Conservation (phyloP, 2,329 filamentous ascomycete species). For the Sordariomycetes sp. region DNA sequence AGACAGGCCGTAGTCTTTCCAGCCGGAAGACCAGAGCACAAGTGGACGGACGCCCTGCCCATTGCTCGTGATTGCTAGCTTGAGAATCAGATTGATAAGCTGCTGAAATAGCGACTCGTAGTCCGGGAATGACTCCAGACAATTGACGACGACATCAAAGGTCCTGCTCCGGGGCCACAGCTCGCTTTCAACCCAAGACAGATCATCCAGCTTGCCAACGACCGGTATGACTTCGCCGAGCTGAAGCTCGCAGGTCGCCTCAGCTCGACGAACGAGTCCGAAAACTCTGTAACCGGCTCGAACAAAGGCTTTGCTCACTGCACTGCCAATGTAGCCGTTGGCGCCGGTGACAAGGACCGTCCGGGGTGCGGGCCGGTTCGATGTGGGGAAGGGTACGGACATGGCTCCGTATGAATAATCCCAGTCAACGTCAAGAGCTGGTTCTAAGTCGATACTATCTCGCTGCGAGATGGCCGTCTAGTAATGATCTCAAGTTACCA, state of each 20-base stretch:
- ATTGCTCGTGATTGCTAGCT: conserved; percentile 21
- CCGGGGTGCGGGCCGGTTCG: neutral
- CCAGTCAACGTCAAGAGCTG: no score
- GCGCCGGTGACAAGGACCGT: conserved; percentile 37
- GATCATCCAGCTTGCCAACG: conserved; percentile 25
- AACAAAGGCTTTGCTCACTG: conserved; percentile 33
- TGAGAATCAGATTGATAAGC: conserved; percentile 21
- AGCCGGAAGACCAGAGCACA: conserved; percentile 36
- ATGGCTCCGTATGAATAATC: no score
- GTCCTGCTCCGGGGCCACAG: conserved; percentile 13
- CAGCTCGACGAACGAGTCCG: conserved; percentile 29
- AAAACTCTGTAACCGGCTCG: conserved; percentile 33
- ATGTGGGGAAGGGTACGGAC: no score
- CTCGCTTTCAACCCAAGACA: conserved; percentile 16
- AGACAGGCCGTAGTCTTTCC: conserved; percentile 37
- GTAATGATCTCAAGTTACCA: no score
- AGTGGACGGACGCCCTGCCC: conserved; percentile 24
- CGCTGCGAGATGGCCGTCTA: no score
- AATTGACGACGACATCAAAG: conserved; percentile 32
- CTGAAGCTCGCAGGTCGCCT: conserved; percentile 17
- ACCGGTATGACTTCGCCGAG: conserved; percentile 29
- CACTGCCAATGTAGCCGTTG: conserved; percentile 37
- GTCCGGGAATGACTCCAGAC: conserved; percentile 27
- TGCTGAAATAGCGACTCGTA: conserved; percentile 30
- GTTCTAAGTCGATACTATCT: no score